phyloP scores from a whole-genome alignment of 352 stramenopile genomes.

The Thraustochytrium sp. region DNA sequence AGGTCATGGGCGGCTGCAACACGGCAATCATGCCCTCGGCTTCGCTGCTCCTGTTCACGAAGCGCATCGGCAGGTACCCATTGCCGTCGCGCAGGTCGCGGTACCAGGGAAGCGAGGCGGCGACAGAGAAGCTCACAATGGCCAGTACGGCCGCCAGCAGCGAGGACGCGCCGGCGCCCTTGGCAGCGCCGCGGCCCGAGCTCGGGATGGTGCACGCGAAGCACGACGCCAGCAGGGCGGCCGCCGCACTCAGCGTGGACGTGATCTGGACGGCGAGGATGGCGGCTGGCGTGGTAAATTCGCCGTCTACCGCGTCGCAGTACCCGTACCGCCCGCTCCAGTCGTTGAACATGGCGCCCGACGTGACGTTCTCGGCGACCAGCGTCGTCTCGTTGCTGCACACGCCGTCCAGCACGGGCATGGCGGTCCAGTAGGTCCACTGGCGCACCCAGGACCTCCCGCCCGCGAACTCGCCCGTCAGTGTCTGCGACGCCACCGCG shows the following conservation, averaged over 20 bases:
- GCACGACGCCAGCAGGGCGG: not conserved
- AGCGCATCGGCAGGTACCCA: not conserved
- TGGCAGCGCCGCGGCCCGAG: not conserved
- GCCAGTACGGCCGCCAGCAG: not conserved
- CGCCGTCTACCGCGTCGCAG: not conserved
- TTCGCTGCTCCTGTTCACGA: not conserved
- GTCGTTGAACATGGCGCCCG: not conserved
- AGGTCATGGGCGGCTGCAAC: not conserved
- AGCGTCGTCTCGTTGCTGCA: not conserved
- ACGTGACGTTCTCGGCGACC: not conserved
- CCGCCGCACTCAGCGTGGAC: not conserved
- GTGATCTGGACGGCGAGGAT: not conserved
- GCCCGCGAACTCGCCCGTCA: not conserved
- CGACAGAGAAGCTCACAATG: not conserved
- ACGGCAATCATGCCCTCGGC: not conserved
- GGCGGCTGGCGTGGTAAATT: not conserved
- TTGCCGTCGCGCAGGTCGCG: not conserved
- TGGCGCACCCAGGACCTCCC: not conserved
- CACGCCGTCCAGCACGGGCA: not conserved
- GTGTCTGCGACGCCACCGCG: not conserved
- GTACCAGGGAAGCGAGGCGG: not conserved
- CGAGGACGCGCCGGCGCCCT: not conserved
- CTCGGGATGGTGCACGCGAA: not conserved
- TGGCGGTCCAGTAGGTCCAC: slow-evolving; percentile 3
- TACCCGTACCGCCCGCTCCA: not conserved